Evolutionary conservation across 805 yeast species (phyloP).

Genomic region (Brettanomyces anomalus): DNA sequence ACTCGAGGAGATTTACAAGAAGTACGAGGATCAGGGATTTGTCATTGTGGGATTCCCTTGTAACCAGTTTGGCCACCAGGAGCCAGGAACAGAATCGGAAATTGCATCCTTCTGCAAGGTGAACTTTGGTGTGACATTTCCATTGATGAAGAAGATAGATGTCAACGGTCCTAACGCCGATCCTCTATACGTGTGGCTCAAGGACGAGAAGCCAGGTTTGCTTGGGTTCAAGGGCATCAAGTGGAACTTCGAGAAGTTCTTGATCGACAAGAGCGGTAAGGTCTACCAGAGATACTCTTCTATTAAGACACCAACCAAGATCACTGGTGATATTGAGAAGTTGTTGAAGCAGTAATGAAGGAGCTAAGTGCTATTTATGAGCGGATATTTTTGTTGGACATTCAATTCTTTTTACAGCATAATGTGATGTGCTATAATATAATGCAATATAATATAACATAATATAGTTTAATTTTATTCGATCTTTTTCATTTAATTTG

Average conservation of each 20-base stretch:
- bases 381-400: no score
- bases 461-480: no score
- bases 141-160: constrained; percentile 75
- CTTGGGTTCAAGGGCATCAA: constrained; percentile 62
- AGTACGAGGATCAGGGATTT: constrained; percentile 55
- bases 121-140: constrained; percentile 90
- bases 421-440: background rate
- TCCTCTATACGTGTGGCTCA: constrained; percentile 73
- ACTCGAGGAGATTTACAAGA: constrained; percentile 57
- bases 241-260: constrained; percentile 57
- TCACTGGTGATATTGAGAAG: constrained; percentile 51
- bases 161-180: constrained; percentile 82
- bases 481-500: no score
- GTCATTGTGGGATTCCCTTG: constrained; percentile 81
- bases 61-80: constrained; percentile 79
- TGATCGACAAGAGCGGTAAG: constrained; percentile 44
- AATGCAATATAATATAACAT: background rate
- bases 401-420: no score
- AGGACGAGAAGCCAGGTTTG: constrained; percentile 46
- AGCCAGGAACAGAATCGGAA: constrained; percentile 61
- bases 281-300: constrained; percentile 51
- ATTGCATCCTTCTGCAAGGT: constrained; percentile 64
- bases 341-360: constrained; percentile 27
- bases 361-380: no score
- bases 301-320: constrained; percentile 52